Conservation (phyloP, 2,329 filamentous ascomycete species). For the Hymenoscyphus salicellus region DNA sequence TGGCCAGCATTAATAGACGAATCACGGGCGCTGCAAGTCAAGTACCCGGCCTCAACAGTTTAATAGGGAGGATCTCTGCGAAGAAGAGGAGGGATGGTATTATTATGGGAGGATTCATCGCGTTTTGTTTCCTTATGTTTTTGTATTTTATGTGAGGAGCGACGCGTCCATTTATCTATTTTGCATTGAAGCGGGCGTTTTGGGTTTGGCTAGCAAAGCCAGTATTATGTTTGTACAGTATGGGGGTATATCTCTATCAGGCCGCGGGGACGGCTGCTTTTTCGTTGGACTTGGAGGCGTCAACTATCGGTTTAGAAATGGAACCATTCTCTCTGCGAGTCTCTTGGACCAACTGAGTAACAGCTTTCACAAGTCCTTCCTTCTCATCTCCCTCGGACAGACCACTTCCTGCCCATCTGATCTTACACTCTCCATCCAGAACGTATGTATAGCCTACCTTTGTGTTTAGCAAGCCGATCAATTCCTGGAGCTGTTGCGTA, state of each 20-base stretch:
- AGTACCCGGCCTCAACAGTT: conserved; percentile 85
- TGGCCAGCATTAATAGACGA: conserved; percentile 83
- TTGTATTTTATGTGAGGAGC: conserved; percentile 67
- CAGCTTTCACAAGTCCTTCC: conserved; percentile 62
- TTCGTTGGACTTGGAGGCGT: conserved; percentile 13
- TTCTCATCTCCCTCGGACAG: conserved; percentile 63
- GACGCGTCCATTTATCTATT: conserved; percentile 10
- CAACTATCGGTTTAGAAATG: conserved; percentile 6
- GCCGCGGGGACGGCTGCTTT: conserved; percentile 16
- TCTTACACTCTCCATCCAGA: conserved; percentile 80
- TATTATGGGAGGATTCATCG: conserved; percentile 87
- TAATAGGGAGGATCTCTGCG: conserved; percentile 89
- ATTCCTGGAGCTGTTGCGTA: conserved; percentile 59
- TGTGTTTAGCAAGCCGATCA: conserved; percentile 72
- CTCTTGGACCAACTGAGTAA: conserved; percentile 62
- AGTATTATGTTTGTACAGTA: conserved; percentile 31
- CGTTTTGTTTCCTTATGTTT: conserved; percentile 84
- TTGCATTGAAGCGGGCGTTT: conserved; percentile 32
- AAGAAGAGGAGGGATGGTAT: conserved; percentile 95
- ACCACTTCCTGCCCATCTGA: conserved; percentile 90
- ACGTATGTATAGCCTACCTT: conserved; percentile 88
- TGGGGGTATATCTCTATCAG: conserved; percentile 32
- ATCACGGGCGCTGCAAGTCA: conserved; percentile 88
- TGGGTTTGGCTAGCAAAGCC: conserved; percentile 21
- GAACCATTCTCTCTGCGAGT: conserved; percentile 33